These are phyloP conservation scores for Coemansia interrupta DNA, from an alignment of 192 early-diverging fungal species.

Conservation along the genomic window DNA sequence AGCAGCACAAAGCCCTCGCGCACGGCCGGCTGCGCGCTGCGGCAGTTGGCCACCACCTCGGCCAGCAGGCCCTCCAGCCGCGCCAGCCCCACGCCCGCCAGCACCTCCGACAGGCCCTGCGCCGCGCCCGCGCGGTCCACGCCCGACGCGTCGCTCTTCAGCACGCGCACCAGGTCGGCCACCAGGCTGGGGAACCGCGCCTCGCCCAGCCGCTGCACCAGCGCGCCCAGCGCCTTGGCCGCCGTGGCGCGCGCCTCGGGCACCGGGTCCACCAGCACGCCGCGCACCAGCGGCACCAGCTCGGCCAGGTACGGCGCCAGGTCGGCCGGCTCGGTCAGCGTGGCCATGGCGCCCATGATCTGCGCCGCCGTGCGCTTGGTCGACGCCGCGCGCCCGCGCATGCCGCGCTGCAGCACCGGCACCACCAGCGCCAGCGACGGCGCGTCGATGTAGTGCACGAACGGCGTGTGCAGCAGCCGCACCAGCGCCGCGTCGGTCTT, in stretches of 20 bases:
- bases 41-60: constrained; percentile 79
- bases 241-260: constrained; percentile 92
- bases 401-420: constrained; percentile 89
- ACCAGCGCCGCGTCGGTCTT: constrained; percentile 80
- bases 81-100: constrained; percentile 82
- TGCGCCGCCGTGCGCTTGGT: constrained; percentile 95
- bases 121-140: constrained; percentile 96
- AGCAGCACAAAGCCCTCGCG: constrained; percentile 97
- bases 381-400: constrained; percentile 82
- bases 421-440: constrained; percentile 92
- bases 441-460: constrained; percentile 98
- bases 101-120: constrained; percentile 92
- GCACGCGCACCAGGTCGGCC: constrained; percentile 75
- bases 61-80: constrained; percentile 85
- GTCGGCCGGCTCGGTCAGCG: constrained; percentile 88
- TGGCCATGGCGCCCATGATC: constrained; percentile 98
- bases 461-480: constrained; percentile 87
- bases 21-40: constrained; percentile 68
- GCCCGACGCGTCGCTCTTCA: constrained; percentile 84
- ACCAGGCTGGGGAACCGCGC: constrained; percentile 90
- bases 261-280: constrained; percentile 91
- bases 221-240: constrained; percentile 86
- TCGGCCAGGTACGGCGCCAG: constrained; percentile 81
- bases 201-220: constrained; percentile 91
- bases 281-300: constrained; percentile 84